Percentiles rank a stretch among this genome's conserved stretches.
These are phyloP conservation scores for Cytospora leucostoma DNA, from an alignment of 2,329 filamentous ascomycete species.

Conservation along the genomic window DNA sequence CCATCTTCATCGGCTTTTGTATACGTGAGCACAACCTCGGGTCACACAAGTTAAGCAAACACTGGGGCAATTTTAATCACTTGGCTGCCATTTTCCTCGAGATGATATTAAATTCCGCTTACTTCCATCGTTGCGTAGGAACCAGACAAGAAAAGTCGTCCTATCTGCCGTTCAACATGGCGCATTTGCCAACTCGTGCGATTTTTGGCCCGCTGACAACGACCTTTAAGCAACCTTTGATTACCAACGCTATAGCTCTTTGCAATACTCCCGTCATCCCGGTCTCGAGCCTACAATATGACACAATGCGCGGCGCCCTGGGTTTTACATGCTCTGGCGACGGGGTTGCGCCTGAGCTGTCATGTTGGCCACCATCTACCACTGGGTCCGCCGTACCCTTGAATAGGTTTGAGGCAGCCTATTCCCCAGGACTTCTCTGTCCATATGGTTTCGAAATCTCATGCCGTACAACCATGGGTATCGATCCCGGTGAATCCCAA, in stretches of 20 bases:
- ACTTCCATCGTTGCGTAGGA: background rate
- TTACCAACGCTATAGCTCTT: too few relatives aligned
- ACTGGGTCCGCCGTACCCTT: background rate
- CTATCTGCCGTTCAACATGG: background rate
- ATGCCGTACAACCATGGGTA: background rate
- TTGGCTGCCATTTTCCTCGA: background rate
- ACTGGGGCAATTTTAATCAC: background rate
- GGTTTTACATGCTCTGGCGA: background rate
- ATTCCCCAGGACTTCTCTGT: background rate
- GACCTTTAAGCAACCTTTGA: too few relatives aligned
- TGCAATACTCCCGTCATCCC: too few relatives aligned
- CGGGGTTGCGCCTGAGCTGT: background rate
- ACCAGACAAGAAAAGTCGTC: background rate
- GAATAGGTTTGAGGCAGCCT: background rate
- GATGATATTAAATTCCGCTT: background rate
- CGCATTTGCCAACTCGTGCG: background rate
- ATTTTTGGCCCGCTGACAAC: background rate
- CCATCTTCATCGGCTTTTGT: too few relatives aligned
- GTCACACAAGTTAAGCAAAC: background rate
- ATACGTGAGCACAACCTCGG: background rate
- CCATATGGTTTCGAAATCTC: background rate
- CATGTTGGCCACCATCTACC: background rate
- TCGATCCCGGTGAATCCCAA: background rate
- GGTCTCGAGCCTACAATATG: too few relatives aligned
- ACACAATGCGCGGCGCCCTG: too few relatives aligned